Evolutionary conservation across 73 alveolate genomes (phyloP).

Genomic region (Blepharisma japonicum): DNA sequence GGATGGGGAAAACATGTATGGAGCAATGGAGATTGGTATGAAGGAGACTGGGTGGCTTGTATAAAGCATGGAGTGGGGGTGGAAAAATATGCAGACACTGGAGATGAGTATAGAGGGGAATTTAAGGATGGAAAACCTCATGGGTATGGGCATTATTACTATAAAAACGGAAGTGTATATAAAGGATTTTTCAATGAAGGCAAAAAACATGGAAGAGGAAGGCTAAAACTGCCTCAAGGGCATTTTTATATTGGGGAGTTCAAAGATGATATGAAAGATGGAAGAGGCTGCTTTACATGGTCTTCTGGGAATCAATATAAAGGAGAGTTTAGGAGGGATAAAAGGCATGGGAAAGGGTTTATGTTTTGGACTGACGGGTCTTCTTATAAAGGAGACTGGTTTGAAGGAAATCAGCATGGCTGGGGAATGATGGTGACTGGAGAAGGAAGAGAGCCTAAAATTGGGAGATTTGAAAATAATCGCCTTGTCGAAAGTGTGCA

Average conservation of each 20-base stretch:
- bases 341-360: conserved; percentile 46
- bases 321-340: conserved; percentile 42
- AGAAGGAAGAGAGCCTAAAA: conserved; percentile 47
- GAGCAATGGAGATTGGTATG: conserved; percentile 29
- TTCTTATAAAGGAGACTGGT: conserved; percentile 48
- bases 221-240: conserved; percentile 23
- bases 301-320: conserved; percentile 35
- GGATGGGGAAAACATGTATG: conserved; percentile 68
- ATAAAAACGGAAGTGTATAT: conserved; percentile 46
- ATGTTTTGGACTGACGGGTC: conserved; percentile 47
- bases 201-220: conserved; percentile 45
- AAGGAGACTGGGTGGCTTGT: conserved; percentile 15
- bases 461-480: conserved; percentile 16
- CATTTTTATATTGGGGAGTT: conserved; percentile 52
- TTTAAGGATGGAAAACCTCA: conserved; percentile 22
- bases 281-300: conserved; percentile 33
- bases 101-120: conserved; percentile 55
- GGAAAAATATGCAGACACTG: conserved; percentile 37
- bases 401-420: conserved; percentile 43
- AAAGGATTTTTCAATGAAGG: conserved; percentile 52
- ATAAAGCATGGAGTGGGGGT: conserved; percentile 22
- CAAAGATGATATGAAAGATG: conserved; percentile 37
- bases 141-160: conserved; percentile 45
- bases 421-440: conserved; percentile 39
- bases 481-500: conserved; percentile 6